These are phyloP conservation scores for Phytophthora meadii DNA, from an alignment of 352 stramenopile genomes.

Conservation along the genomic window DNA sequence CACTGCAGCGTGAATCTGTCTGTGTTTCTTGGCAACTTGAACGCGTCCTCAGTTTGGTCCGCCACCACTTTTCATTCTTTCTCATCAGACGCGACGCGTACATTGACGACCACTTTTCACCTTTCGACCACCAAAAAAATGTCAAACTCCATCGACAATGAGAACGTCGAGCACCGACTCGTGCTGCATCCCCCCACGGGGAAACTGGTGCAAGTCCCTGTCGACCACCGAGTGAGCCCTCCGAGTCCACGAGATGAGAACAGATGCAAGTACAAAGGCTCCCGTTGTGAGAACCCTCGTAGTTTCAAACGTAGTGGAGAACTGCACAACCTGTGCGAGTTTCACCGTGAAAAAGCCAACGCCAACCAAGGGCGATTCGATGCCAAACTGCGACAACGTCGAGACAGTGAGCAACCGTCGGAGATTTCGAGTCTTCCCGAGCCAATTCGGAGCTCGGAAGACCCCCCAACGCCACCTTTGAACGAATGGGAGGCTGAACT, in stretches of 20 bases:
- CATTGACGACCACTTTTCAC: slow-evolving; percentile 10
- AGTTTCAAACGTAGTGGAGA: slow-evolving; percentile 32
- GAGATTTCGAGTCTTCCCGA: slow-evolving; percentile 20
- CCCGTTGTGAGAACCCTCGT: slow-evolving; percentile 9
- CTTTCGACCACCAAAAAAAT: slow-evolving; percentile 36
- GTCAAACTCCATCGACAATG: slow-evolving; percentile 15
- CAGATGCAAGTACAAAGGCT: slow-evolving; percentile 33
- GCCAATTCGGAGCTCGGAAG: slow-evolving; percentile 22
- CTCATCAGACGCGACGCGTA: slow-evolving; percentile 23
- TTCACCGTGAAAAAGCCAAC: slow-evolving; percentile 61
- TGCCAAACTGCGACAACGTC: slow-evolving; percentile 23
- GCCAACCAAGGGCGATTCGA: slow-evolving; percentile 64
- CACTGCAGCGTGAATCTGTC: slow-evolving; percentile 13
- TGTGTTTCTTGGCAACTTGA: neutral
- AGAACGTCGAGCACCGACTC: slow-evolving; percentile 17
- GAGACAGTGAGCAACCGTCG: slow-evolving; percentile 13
- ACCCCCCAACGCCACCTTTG: slow-evolving; percentile 13
- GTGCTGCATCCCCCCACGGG: slow-evolving; percentile 26
- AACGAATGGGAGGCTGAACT: slow-evolving; percentile 31
- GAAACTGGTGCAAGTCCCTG: slow-evolving; percentile 18
- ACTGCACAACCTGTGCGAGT: slow-evolving; percentile 58
- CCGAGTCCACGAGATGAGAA: slow-evolving; percentile 13
- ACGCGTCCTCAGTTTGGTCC: neutral
- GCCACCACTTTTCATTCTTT: slow-evolving; percentile 18
- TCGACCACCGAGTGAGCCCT: slow-evolving; percentile 17